phyloP scores from a whole-genome alignment of 768 basidiomycete species.

The Lactarius indigo region DNA sequence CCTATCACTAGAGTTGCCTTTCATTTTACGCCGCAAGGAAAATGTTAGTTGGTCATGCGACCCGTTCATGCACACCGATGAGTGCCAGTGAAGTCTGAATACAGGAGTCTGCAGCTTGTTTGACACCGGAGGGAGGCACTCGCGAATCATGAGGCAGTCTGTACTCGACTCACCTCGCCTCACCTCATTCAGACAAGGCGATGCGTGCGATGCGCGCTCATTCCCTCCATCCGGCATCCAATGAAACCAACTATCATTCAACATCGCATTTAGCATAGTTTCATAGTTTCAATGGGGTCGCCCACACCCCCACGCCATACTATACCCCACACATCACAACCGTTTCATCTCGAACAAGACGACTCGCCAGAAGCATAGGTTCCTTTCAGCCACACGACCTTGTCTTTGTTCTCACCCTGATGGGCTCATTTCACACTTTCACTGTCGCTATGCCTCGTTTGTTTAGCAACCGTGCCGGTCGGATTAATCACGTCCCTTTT shows the following conservation, averaged over 20 bases:
- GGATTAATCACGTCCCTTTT: slow-evolving; percentile 3
- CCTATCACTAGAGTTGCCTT: slow-evolving; percentile 19
- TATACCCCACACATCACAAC: slow-evolving; percentile 20
- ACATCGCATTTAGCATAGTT: not conserved
- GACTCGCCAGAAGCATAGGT: slow-evolving; percentile 6
- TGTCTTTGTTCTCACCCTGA: slow-evolving; percentile 18
- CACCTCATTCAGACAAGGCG: slow-evolving; percentile 6
- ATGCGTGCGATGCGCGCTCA: not conserved
- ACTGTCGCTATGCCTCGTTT: not conserved
- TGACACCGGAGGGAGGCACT: not conserved
- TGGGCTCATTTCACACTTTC: slow-evolving; percentile 1
- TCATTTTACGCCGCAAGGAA: slow-evolving; percentile 18
- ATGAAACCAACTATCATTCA: not conserved
- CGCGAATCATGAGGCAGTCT: not conserved
- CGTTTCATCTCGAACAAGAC: slow-evolving; percentile 12
- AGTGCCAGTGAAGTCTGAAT: slow-evolving; percentile 1
- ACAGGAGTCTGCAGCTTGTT: not conserved
- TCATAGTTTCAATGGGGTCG: slow-evolving; percentile 4
- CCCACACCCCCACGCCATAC: slow-evolving; percentile 17
- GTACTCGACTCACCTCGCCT: slow-evolving; percentile 2
- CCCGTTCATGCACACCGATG: not conserved
- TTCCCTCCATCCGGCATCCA: not conserved
- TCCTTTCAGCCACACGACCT: slow-evolving; percentile 15
- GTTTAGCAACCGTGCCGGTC: not conserved
- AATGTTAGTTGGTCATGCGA: slow-evolving; percentile 14